These are phyloP conservation scores for Neurospora sp. DNA, from an alignment of 495 filamentous ascomycete species.

Conservation along the genomic window DNA sequence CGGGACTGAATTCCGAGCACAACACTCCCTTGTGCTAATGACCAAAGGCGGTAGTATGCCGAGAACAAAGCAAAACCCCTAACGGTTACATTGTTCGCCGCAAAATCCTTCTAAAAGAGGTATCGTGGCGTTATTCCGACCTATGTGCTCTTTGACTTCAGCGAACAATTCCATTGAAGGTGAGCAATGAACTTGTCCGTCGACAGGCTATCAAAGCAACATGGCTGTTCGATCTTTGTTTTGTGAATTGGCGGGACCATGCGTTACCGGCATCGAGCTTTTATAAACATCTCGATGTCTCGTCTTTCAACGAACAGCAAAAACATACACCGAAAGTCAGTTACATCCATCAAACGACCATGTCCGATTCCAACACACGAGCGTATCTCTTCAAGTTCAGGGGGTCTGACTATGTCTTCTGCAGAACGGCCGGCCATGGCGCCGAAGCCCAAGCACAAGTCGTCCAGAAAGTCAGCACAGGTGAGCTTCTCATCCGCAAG, in stretches of 20 bases:
- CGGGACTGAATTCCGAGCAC: neutral
- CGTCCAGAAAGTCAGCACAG: neutral
- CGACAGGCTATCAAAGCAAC: neutral
- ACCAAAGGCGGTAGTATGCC: neutral
- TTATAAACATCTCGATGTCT: neutral
- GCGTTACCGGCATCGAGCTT: neutral
- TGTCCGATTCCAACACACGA: neutral
- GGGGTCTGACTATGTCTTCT: neutral
- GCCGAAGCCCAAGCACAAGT: neutral
- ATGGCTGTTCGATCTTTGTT: neutral
- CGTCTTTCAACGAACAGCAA: neutral
- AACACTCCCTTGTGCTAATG: neutral
- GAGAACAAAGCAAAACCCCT: neutral
- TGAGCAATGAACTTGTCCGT: neutral
- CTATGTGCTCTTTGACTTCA: neutral
- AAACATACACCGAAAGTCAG: neutral
- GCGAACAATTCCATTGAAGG: neutral
- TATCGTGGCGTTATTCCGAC: neutral
- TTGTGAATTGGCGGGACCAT: neutral
- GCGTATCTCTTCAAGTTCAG: neutral
- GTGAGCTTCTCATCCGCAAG: constrained; percentile 1
- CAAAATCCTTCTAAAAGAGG: neutral
- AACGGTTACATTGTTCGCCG: neutral
- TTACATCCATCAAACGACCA: neutral
- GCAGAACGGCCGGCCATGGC: neutral